Evolutionary conservation across 139 green algal species (phyloP), one percentile per base, ranked within the genome.

Genomic region (Astrephomene gubernaculifera): DNA sequence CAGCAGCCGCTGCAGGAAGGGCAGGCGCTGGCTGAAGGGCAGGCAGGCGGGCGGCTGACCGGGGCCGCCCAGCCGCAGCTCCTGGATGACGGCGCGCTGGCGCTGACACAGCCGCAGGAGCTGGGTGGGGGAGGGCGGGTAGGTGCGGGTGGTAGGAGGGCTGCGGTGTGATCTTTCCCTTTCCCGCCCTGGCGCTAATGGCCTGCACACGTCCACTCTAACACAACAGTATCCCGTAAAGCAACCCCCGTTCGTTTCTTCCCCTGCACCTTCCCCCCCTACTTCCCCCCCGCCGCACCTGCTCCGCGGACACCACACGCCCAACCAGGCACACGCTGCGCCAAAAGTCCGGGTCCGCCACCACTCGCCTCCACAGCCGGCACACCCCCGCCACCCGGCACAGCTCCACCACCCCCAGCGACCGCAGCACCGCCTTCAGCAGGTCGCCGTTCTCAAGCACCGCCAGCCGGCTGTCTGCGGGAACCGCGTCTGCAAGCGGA

Each of bases 371-470:
- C 79, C 79, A 86, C 64, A 69, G 14, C 33, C 33, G 12, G 36
- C 33, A 53, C 17, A 86, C 79, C 35, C 65, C 44, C 8, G 79
- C 79, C 1, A 38, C 65, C 22, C 68, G 52, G 49, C 79, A 86
- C 35, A 86, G 52, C 29, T 86, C 79, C n/a, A 49, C 35, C 39
- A 86, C 33, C 19, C 21, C 12, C 1, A 35, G 24, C 10, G 8
- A 21, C 52, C 27, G 6, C 14, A 71, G 57, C 2, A 83, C 17
- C 12, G 38, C 39, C 75, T 83, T 83, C 9, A 83, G 38, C 75
- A 83, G 39, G 38, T 83, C 75, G 5, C 38, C 5, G 75, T 60
- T 83, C 38, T 83, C 75, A 38, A 83, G 4, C 38, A 83, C 75
- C 2, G 12, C 57, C 9, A 4, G 9, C 2, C 71, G 27, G 17